These are phyloP conservation scores for Herpetospermum pedunculosum DNA, from an alignment of 306 rosid genomes.

Conservation along the genomic window DNA sequence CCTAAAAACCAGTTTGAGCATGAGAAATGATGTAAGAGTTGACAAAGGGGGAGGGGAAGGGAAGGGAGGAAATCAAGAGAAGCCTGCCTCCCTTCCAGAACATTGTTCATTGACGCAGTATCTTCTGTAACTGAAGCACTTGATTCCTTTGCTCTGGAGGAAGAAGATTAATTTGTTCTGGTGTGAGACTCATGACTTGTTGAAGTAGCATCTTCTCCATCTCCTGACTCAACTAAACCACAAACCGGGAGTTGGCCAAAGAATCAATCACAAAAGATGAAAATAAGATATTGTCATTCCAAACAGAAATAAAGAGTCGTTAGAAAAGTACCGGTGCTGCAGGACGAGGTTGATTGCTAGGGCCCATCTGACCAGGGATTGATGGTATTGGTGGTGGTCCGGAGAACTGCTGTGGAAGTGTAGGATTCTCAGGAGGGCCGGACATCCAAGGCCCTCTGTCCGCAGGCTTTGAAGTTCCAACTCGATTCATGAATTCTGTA, in stretches of 20 bases:
- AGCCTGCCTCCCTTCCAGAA: background rate
- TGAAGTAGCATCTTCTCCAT: slow-evolving; percentile 94
- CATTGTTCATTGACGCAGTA: slow-evolving; percentile 57
- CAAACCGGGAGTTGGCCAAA: background rate
- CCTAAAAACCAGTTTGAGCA: background rate
- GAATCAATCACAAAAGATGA: background rate
- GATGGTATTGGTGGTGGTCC: slow-evolving; percentile 30
- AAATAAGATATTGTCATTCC: background rate
- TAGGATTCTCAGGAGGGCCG: slow-evolving; percentile 37
- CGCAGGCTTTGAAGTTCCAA: slow-evolving; percentile 52
- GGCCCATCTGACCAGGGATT: slow-evolving; percentile 44
- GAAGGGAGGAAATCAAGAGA: background rate
- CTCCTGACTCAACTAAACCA: slow-evolving; percentile 69
- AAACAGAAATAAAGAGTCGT: background rate
- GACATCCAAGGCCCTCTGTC: slow-evolving; percentile 77
- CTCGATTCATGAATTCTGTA: slow-evolving; percentile 58
- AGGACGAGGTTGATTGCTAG: slow-evolving; percentile 42
- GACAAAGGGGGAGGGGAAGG: background rate
- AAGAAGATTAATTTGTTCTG: slow-evolving; percentile 64
- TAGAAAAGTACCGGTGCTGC: slow-evolving; percentile 27
- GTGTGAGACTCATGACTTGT: slow-evolving; percentile 96
- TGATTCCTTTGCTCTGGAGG: slow-evolving; percentile 95
- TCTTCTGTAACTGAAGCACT: slow-evolving; percentile 88
- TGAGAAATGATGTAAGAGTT: background rate
- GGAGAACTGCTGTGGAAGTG: slow-evolving; percentile 36